A percentile compares a stretch with the other conserved stretches of the same genome.
Evolutionary conservation across 352 stramenopile species (phyloP).

Genomic region (Lagenidium giganteum): DNA sequence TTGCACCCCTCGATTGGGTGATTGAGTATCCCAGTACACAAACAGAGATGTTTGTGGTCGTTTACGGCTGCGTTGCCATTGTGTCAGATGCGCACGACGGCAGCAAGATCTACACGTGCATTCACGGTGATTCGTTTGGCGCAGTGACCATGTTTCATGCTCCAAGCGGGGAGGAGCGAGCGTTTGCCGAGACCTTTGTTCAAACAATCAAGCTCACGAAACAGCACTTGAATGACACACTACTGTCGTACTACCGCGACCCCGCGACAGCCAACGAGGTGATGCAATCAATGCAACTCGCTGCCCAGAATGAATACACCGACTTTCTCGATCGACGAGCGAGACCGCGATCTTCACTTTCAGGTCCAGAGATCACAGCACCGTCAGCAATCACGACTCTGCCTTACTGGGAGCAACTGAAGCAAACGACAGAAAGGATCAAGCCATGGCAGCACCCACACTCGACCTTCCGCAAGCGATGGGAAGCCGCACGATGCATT

Average conservation of each 20-base stretch:
- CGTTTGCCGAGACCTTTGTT: conserved; percentile 22
- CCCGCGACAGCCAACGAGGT: conserved; percentile 10
- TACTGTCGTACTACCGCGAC: conserved; percentile 18
- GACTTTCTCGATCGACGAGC: conserved; percentile 7
- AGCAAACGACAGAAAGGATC: no score
- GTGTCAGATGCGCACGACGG: conserved; percentile 2
- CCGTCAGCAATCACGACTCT: no score
- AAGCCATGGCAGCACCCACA: conserved; percentile 7
- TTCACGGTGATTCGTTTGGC: conserved; percentile 15
- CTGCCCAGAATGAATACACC: conserved; percentile 12
- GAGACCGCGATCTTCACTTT: not conserved
- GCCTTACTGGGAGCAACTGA: no score
- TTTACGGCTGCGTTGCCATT: conserved; percentile 11
- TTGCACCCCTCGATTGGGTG: conserved; percentile 24
- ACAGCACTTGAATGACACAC: conserved; percentile 7
- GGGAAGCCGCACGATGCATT: conserved; percentile 15
- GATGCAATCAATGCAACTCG: conserved; percentile 14
- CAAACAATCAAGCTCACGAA: conserved; percentile 11
- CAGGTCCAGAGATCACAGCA: no score
- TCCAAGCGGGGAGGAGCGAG: conserved; percentile 10
- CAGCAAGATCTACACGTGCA: conserved; percentile 13
- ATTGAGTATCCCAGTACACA: conserved; percentile 21
- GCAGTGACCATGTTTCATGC: conserved; percentile 20
- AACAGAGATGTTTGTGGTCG: conserved; percentile 17
- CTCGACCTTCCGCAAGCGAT: conserved; percentile 14